Conservation (phyloP, 768 basidiomycete genomes). For the Pisolithus tinctorius region DNA sequence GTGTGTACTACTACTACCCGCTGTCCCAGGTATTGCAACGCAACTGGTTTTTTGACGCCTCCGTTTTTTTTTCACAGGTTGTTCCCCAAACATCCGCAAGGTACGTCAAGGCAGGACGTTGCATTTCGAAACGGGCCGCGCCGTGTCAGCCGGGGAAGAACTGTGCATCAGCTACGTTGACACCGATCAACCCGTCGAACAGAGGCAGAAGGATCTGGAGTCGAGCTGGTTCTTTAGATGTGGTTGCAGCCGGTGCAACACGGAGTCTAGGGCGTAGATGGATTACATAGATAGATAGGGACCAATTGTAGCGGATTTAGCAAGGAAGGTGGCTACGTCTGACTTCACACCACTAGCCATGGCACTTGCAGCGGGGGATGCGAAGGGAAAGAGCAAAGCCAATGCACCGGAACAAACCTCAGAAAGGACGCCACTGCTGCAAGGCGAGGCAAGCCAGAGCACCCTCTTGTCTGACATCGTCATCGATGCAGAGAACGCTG, state of each 20-base stretch:
- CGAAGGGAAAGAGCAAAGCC: slow-evolving; percentile 24
- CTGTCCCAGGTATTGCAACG: too few relatives aligned
- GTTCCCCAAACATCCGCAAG: slow-evolving; percentile 47
- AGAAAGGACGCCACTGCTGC: slow-evolving; percentile 25
- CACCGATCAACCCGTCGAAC: slow-evolving; percentile 21
- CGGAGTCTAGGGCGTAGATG: slow-evolving; percentile 6
- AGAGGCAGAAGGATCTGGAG: slow-evolving; percentile 35
- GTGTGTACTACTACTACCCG: slow-evolving; percentile 26
- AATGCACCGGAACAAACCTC: slow-evolving; percentile 16
- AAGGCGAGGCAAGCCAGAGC: slow-evolving; percentile 13
- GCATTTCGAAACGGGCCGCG: slow-evolving; percentile 39
- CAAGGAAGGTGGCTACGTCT: too few relatives aligned
- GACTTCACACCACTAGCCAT: slow-evolving; percentile 1
- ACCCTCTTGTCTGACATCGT: slow-evolving; percentile 13
- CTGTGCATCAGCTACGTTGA: slow-evolving; percentile 54
- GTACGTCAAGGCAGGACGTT: slow-evolving; percentile 36
- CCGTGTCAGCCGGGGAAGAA: slow-evolving; percentile 44
- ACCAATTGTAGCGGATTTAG: slow-evolving; percentile 3
- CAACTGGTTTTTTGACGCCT: background rate
- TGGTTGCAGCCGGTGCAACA: slow-evolving; percentile 39
- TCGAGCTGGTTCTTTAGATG: slow-evolving; percentile 55
- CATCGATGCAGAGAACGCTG: slow-evolving; percentile 14
- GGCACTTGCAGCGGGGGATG: slow-evolving; percentile 14
- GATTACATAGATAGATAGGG: slow-evolving; percentile 1
- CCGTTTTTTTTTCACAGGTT: slow-evolving; percentile 31